Percentiles rank a stretch among this genome's conserved stretches.
Evolutionary conservation across 176 grass and related monocot species (phyloP).

Genomic region (Luzula sylvatica): DNA sequence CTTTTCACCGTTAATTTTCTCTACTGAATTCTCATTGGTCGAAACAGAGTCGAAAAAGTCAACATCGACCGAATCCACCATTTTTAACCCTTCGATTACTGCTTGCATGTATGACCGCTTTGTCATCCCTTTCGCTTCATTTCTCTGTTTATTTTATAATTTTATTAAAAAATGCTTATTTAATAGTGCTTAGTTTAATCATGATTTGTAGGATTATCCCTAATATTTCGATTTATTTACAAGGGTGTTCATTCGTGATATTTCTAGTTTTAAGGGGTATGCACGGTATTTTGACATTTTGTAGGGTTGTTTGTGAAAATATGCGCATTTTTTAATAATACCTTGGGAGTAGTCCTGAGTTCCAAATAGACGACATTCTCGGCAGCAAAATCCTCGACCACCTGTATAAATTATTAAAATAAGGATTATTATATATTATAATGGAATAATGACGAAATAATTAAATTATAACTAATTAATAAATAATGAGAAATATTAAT

Average conservation of each 20-base stretch:
- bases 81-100: constrained; percentile 72
- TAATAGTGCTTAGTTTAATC: no score
- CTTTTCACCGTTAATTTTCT: constrained; percentile 6
- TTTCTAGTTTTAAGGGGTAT: no score
- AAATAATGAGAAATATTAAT: neutral
- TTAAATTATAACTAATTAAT: neutral
- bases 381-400: constrained; percentile 83
- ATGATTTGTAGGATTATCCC: no score
- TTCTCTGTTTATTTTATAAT: constrained; percentile 62
- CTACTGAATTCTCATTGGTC: constrained; percentile 15
- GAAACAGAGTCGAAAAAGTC: constrained; percentile 33
- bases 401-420: constrained; percentile 33
- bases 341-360: constrained; percentile 95
- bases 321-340: constrained; percentile 7
- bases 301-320: no score
- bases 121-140: constrained; percentile 94
- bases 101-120: constrained; percentile 88
- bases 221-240: no score
- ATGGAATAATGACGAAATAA: neutral
- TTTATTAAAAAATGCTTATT: neutral
- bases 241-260: no score
- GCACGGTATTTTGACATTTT: no score
- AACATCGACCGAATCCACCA: constrained; percentile 58
- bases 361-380: constrained; percentile 95
- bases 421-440: neutral